Conservation (phyloP, 1,139 yeast genomes). For the Citeromyces siamensis region DNA sequence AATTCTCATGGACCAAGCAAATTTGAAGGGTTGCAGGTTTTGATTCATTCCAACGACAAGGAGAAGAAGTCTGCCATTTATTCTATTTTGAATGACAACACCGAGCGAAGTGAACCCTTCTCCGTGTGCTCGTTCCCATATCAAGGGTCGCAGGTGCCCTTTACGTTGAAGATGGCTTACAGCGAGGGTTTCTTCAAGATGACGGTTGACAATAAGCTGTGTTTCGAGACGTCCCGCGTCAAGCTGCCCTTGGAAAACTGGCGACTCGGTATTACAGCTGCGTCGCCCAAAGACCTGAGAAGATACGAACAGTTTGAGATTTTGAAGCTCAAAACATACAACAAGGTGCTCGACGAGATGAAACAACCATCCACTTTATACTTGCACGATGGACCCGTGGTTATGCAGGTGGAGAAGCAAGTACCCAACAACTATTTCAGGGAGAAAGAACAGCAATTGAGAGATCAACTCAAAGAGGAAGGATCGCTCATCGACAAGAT, state of each 20-base stretch:
- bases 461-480: slow-evolving; percentile 6
- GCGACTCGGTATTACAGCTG: slow-evolving; percentile 37
- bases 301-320: slow-evolving; percentile 45
- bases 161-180: slow-evolving; percentile 53
- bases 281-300: slow-evolving; percentile 22
- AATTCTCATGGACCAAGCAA: slow-evolving; percentile 35
- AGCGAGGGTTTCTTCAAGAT: slow-evolving; percentile 35
- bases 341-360: slow-evolving; percentile 39
- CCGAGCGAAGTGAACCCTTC: slow-evolving; percentile 25
- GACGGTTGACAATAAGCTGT: slow-evolving; percentile 57
- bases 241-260: slow-evolving; percentile 23
- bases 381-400: slow-evolving; percentile 1
- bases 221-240: slow-evolving; percentile 51
- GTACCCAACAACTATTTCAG: slow-evolving; percentile 9
- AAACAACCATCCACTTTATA: slow-evolving; percentile 4
- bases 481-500: slow-evolving; percentile 1
- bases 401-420: background rate
- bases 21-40: slow-evolving; percentile 48
- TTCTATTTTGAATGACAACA: slow-evolving; percentile 47
- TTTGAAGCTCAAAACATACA: slow-evolving; percentile 40
- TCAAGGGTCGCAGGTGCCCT: slow-evolving; percentile 59
- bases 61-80: slow-evolving; percentile 33
- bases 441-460: slow-evolving; percentile 10
- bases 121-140: slow-evolving; percentile 48
- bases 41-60: slow-evolving; percentile 13